A percentile compares a stretch with the other conserved stretches of the same genome.
Conservation (phyloP, 1,284 basidiomycete genomes). For the Sanghuangporus baumii region DNA sequence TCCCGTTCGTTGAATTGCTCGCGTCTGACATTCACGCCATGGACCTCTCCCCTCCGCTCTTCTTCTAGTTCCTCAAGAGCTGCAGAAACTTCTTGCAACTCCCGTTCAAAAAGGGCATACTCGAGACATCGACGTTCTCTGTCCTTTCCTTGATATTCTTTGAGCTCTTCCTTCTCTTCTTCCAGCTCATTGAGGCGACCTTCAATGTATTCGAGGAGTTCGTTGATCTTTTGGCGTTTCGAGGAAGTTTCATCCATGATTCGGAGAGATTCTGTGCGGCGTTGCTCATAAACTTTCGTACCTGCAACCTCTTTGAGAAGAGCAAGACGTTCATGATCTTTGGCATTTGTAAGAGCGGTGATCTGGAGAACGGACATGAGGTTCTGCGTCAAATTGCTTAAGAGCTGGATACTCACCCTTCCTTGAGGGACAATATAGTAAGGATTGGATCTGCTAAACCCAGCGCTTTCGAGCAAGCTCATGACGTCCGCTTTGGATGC, state of each 20-base stretch:
- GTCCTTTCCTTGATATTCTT: slow-evolving; percentile 95
- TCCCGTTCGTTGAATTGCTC: slow-evolving; percentile 82
- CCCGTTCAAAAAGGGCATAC: slow-evolving; percentile 89
- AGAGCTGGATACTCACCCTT: slow-evolving; percentile 52
- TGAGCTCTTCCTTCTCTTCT: slow-evolving; percentile 95
- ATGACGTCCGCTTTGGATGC: slow-evolving; percentile 96
- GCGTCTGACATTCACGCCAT: slow-evolving; percentile 75
- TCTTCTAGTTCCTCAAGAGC: slow-evolving; percentile 81
- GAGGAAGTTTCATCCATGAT: slow-evolving; percentile 97
- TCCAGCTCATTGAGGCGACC: slow-evolving; percentile 87
- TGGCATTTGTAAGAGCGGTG: slow-evolving; percentile 94
- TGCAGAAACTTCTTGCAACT: slow-evolving; percentile 83
- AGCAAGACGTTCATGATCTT: slow-evolving; percentile 90
- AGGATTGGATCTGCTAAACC: slow-evolving; percentile 95
- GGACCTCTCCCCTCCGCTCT: slow-evolving; percentile 77
- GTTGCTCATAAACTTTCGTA: slow-evolving; percentile 96
- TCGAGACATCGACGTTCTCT: slow-evolving; percentile 93
- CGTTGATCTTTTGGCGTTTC: slow-evolving; percentile 88
- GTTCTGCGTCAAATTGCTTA: background rate
- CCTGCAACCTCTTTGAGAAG: slow-evolving; percentile 98
- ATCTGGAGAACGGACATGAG: slow-evolving; percentile 49
- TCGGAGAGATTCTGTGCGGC: slow-evolving; percentile 85
- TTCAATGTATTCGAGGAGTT: slow-evolving; percentile 89
- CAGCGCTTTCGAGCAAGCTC: slow-evolving; percentile 92
- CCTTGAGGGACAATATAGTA: slow-evolving; percentile 99